Conservation (phyloP, 306 rosid genomes). For the Trifolium fragiferum region DNA sequence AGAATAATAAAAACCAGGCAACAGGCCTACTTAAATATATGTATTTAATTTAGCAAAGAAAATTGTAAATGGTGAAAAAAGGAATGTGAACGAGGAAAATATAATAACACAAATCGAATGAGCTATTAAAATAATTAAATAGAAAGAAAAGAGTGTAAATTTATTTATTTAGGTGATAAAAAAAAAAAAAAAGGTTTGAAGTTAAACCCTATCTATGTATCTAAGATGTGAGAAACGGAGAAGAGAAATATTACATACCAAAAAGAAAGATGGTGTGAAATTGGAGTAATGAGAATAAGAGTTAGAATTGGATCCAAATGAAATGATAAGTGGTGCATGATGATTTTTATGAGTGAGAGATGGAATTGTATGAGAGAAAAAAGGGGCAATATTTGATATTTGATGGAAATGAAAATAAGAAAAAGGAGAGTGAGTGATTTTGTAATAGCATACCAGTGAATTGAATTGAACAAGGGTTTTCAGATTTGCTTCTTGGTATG, state of each 20-base stretch:
- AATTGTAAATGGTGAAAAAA: not conserved
- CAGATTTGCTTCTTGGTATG: conserved; percentile 52
- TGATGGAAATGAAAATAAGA: conserved; percentile 17
- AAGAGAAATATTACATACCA: conserved; percentile 40
- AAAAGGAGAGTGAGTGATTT: conserved; percentile 24
- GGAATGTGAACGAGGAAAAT: conserved; percentile 22
- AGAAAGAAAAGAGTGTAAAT: conserved; percentile 8
- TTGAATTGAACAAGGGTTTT: conserved; percentile 36
- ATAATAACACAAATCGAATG: not conserved
- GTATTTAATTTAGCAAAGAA: not conserved
- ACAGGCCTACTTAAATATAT: too few species aligned
- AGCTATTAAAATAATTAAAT: not conserved
- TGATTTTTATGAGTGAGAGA: conserved; percentile 11
- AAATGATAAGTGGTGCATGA: conserved; percentile 9
- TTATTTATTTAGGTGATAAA: not conserved
- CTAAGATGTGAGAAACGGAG: conserved; percentile 10
- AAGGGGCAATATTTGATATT: conserved; percentile 33
- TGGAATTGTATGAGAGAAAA: not conserved
- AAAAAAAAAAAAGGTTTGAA: not conserved
- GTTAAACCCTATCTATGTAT: conserved; percentile 26
- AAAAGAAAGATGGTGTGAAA: conserved; percentile 39
- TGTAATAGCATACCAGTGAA: conserved; percentile 50
- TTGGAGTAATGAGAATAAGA: conserved; percentile 34
- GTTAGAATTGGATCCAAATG: conserved; percentile 45
- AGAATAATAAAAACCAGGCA: not conserved